A percentile compares a stretch with the other conserved stretches of the same genome.
Conservation (phyloP, 1,284 basidiomycete species). For the Microstroma glucosiphilum region DNA sequence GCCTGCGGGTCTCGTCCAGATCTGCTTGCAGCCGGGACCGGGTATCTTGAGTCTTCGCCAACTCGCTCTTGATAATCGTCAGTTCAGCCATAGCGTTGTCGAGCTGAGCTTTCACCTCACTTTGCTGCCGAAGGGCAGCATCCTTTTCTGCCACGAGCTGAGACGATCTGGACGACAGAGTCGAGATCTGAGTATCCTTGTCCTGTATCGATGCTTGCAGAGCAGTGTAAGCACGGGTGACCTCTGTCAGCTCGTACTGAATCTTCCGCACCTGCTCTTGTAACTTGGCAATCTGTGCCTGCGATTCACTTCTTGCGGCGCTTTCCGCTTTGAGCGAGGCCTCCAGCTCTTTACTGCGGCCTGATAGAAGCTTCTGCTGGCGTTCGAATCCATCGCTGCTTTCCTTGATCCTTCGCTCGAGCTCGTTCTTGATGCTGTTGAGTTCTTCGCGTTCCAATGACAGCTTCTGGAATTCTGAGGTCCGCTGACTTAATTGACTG, state of each 20-base stretch:
- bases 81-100: slow-evolving; percentile 66
- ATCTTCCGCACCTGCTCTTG: slow-evolving; percentile 52
- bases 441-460: slow-evolving; percentile 24
- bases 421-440: slow-evolving; percentile 60
- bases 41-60: slow-evolving; percentile 57
- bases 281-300: slow-evolving; percentile 27
- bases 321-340: slow-evolving; percentile 65
- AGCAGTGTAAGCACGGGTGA: slow-evolving; percentile 68
- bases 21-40: slow-evolving; percentile 69
- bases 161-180: slow-evolving; percentile 56
- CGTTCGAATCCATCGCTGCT: slow-evolving; percentile 73
- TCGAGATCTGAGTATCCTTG: slow-evolving; percentile 68
- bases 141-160: slow-evolving; percentile 24
- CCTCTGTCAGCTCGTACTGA: slow-evolving; percentile 72
- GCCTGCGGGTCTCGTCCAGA: slow-evolving; percentile 66
- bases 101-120: slow-evolving; percentile 64
- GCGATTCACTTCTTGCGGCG: slow-evolving; percentile 53
- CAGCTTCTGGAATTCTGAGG: slow-evolving; percentile 26
- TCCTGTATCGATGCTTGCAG: slow-evolving; percentile 70
- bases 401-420: slow-evolving; percentile 65
- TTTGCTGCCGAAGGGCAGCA: slow-evolving; percentile 52
- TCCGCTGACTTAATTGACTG: slow-evolving; percentile 32
- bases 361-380: slow-evolving; percentile 70
- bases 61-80: slow-evolving; percentile 62
- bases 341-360: slow-evolving; percentile 65